Evolutionary conservation across 768 basidiomycete species (phyloP).

Genomic region (Psilocybe azurescens): DNA sequence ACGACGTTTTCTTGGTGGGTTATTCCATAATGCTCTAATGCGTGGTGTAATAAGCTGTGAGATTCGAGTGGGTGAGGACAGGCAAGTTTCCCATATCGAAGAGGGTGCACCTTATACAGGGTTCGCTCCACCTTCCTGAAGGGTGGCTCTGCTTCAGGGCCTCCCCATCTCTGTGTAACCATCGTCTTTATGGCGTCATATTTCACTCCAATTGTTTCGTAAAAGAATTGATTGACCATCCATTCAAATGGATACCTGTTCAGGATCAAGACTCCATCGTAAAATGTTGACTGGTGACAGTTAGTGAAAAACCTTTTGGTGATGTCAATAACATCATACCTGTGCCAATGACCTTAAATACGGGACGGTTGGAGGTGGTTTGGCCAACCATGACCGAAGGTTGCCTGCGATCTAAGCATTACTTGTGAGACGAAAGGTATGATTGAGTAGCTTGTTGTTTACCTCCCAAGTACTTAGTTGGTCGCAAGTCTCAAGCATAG

Average conservation of each 20-base stretch:
- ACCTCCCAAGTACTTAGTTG: conserved; percentile 71
- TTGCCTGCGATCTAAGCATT: conserved; percentile 49
- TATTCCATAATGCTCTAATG: conserved; percentile 67
- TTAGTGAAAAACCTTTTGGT: neutral
- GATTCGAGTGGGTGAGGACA: neutral
- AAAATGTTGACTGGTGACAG: conserved; percentile 55
- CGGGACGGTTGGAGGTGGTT: conserved; percentile 46
- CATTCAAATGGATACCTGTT: conserved; percentile 55
- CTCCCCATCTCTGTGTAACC: conserved; percentile 44
- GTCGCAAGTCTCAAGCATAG: conserved; percentile 46
- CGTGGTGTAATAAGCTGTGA: conserved; percentile 62
- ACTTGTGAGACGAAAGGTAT: neutral
- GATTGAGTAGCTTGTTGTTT: conserved; percentile 3
- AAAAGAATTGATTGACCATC: conserved; percentile 68
- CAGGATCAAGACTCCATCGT: conserved; percentile 59
- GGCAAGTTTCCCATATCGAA: neutral
- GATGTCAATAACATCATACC: conserved; percentile 38
- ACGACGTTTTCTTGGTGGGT: conserved; percentile 70
- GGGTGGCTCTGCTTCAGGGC: conserved; percentile 34
- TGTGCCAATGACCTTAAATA: conserved; percentile 71
- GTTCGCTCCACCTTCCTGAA: conserved; percentile 45
- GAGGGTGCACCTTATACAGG: conserved; percentile 44
- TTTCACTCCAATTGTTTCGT: conserved; percentile 62
- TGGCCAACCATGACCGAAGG: conserved; percentile 51
- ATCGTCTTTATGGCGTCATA: conserved; percentile 51